A percentile compares a stretch with the other conserved stretches of the same genome.
Conservation (phyloP, 441 rosid genomes). For the Mallotus japonicus region DNA sequence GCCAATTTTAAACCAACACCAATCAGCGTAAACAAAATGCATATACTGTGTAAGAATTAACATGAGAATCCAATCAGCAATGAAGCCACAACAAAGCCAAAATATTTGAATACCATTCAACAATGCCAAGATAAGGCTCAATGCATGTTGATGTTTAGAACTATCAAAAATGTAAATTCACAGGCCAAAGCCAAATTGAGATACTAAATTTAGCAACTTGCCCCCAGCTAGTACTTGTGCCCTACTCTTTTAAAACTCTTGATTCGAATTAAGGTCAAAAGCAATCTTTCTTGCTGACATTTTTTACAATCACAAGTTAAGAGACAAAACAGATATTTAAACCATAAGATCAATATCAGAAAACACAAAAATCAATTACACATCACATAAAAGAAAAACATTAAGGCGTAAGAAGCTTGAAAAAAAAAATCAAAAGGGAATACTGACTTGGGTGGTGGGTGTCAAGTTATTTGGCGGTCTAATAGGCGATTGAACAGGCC, state of each 20-base stretch:
- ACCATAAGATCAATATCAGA: not conserved
- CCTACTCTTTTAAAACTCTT: too few relatives aligned
- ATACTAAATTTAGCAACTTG: not conserved
- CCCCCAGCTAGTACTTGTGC: too few relatives aligned
- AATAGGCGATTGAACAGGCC: constrained; percentile 60
- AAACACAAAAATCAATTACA: not conserved
- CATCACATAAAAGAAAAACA: not conserved
- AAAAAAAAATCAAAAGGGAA: too few relatives aligned
- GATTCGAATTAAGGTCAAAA: not conserved
- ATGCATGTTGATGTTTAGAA: not conserved
- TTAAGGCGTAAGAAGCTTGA: constrained; percentile 11
- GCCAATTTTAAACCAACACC: not conserved
- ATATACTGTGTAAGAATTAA: not conserved
- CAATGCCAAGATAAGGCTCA: not conserved
- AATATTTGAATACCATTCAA: constrained; percentile 5
- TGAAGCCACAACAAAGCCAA: not conserved
- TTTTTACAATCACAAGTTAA: not conserved
- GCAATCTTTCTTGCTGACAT: not conserved
- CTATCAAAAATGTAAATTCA: not conserved
- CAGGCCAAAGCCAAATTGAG: not conserved
- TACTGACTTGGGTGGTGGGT: constrained; percentile 60
- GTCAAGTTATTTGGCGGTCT: constrained; percentile 55
- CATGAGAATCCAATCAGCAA: not conserved
- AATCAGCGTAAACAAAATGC: not conserved
- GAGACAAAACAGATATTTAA: not conserved